Conservation (phyloP, 1,139 yeast species). For the Candida anutae region DNA sequence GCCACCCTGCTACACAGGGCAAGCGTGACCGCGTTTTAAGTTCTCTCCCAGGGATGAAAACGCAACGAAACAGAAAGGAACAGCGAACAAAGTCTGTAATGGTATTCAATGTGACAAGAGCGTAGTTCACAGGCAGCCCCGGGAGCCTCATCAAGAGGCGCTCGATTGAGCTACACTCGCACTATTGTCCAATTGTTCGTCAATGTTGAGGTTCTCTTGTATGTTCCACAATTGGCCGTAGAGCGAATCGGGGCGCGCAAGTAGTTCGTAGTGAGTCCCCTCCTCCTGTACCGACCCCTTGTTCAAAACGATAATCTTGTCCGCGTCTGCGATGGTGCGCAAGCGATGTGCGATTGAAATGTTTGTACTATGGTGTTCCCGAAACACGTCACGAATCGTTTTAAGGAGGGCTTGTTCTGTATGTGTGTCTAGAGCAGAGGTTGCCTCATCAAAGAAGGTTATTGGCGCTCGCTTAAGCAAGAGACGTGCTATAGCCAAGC, state of each 20-base stretch:
- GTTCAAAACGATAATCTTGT: slow-evolving; percentile 80
- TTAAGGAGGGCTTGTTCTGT: slow-evolving; percentile 80
- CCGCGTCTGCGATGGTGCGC: slow-evolving; percentile 90
- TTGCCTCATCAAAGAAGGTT: slow-evolving; percentile 94
- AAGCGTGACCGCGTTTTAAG: too few species aligned
- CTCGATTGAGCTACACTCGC: too few species aligned
- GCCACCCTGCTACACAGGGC: too few species aligned
- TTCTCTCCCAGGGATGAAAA: too few species aligned
- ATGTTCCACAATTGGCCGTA: slow-evolving; percentile 84
- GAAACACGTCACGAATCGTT: slow-evolving; percentile 61
- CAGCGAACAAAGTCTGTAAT: too few species aligned
- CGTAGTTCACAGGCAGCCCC: too few species aligned
- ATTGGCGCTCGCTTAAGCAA: slow-evolving; percentile 79
- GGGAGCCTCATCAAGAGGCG: too few species aligned
- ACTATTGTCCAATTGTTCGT: slow-evolving; percentile 20
- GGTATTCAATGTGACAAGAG: too few species aligned
- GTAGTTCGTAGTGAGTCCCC: slow-evolving; percentile 66
- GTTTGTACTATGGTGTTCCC: slow-evolving; percentile 56
- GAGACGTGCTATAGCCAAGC: slow-evolving; percentile 88
- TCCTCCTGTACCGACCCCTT: slow-evolving; percentile 79
- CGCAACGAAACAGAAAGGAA: too few species aligned
- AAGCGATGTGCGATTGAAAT: slow-evolving; percentile 90
- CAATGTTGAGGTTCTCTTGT: slow-evolving; percentile 70
- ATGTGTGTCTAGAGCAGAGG: slow-evolving; percentile 93
- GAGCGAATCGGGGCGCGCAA: slow-evolving; percentile 47